phyloP scores from a whole-genome alignment of 345 rosid genomes.

The Sisymbrium irio region DNA sequence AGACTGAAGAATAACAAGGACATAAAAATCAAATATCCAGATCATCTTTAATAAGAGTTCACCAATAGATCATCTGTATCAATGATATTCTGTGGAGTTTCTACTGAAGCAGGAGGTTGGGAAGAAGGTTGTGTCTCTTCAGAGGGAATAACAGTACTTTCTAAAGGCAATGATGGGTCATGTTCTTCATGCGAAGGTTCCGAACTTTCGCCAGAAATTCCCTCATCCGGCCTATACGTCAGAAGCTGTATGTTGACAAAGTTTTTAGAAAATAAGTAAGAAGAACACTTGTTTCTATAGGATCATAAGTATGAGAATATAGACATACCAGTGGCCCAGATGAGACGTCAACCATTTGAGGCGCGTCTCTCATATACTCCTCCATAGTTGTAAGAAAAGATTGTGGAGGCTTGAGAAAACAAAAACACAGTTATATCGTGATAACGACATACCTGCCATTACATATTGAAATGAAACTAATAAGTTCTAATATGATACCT shows the following conservation, averaged over 20 bases:
- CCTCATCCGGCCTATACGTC: constrained; percentile 76
- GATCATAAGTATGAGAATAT: not conserved
- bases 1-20: not conserved
- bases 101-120: constrained; percentile 38
- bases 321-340: constrained; percentile 68
- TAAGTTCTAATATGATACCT: constrained; percentile 45
- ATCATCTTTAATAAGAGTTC: constrained; percentile 12
- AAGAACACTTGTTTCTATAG: not conserved
- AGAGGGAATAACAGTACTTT: constrained; percentile 39
- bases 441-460: not conserved
- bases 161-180: constrained; percentile 51
- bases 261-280: not conserved
- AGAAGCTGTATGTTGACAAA: constrained; percentile 54
- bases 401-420: constrained; percentile 71
- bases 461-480: not conserved
- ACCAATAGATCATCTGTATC: constrained; percentile 91
- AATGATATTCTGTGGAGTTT: constrained; percentile 51
- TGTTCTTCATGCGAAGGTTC: constrained; percentile 51
- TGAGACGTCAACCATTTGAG: constrained; percentile 32
- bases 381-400: constrained; percentile 48
- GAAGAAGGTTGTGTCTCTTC: constrained; percentile 46
- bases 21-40: not conserved
- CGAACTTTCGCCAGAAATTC: constrained; percentile 46
- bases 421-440: constrained; percentile 5
- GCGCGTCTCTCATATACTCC: constrained; percentile 38